A percentile compares a stretch with the other conserved stretches of the same genome.
These are phyloP conservation scores for Xylaria castorea DNA, from an alignment of 495 filamentous ascomycete species.

Conservation along the genomic window DNA sequence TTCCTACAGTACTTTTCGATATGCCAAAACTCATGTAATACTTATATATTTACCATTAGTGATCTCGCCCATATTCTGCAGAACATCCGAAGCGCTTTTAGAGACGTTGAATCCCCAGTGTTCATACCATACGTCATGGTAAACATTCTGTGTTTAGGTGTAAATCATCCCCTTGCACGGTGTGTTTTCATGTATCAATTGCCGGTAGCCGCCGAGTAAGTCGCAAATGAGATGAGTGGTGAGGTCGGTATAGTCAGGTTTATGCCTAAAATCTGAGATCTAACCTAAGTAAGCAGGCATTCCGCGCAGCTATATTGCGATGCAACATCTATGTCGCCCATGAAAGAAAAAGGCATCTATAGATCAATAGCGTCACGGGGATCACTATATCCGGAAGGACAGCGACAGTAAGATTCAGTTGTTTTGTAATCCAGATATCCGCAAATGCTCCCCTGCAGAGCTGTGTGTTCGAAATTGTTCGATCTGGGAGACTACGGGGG, in stretches of 20 bases:
- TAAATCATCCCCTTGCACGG: background rate
- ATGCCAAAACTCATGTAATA: background rate
- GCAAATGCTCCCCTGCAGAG: background rate
- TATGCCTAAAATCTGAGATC: background rate
- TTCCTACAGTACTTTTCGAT: background rate
- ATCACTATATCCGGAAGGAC: too few relatives aligned
- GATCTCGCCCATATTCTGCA: background rate
- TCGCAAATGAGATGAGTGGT: background rate
- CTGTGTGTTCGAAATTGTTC: background rate
- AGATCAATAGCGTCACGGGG: too few relatives aligned
- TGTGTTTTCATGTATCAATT: background rate
- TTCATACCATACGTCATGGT: background rate
- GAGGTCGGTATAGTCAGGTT: background rate
- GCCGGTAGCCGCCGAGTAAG: background rate
- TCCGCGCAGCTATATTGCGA: background rate
- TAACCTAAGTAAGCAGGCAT: background rate
- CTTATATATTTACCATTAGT: too few relatives aligned
- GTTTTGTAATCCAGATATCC: background rate
- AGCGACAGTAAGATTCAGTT: too few relatives aligned
- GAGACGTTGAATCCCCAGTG: background rate
- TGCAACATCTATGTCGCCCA: background rate
- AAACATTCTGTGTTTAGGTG: background rate
- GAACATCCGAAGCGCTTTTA: background rate
- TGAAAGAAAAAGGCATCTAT: background rate
- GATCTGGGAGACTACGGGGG: background rate